A percentile compares a stretch with the other conserved stretches of the same genome.
Evolutionary conservation across 345 rosid species (phyloP).

Genomic region (Populus euphratica): DNA sequence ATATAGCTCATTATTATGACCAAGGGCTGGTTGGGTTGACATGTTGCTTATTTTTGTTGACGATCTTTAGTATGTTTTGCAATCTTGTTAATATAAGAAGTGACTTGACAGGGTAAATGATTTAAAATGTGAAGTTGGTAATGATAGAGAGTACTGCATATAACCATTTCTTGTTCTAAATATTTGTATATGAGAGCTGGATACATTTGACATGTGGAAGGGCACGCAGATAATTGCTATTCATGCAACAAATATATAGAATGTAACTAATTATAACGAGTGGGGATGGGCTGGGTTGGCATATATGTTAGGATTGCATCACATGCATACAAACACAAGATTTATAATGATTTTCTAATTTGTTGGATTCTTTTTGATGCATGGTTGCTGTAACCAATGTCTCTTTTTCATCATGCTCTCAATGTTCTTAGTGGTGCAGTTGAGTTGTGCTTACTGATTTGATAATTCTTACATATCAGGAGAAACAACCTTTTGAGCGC

Average conservation of each 20-base stretch:
- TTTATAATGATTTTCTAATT: neutral
- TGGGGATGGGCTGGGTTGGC: neutral
- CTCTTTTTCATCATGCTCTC: neutral
- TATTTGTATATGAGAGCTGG: neutral
- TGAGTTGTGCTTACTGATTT: neutral
- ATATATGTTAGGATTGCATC: neutral
- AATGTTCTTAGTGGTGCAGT: neutral
- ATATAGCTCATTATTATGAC: neutral
- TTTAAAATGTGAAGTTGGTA: neutral
- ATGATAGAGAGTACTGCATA: neutral
- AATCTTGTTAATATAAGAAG: neutral
- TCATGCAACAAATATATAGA: neutral
- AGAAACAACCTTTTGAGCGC: slow-evolving; percentile 90
- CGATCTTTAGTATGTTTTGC: neutral
- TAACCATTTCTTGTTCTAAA: neutral
- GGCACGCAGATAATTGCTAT: neutral
- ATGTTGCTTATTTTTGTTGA: neutral
- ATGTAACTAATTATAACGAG: neutral
- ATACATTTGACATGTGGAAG: neutral
- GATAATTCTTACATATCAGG: slow-evolving; percentile 34
- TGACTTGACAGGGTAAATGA: neutral
- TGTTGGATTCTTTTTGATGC: neutral
- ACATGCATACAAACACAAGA: neutral
- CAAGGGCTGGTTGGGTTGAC: neutral
- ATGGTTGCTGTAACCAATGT: neutral